Conservation (phyloP, 768 basidiomycete genomes). For the Filobasidium floriforme region DNA sequence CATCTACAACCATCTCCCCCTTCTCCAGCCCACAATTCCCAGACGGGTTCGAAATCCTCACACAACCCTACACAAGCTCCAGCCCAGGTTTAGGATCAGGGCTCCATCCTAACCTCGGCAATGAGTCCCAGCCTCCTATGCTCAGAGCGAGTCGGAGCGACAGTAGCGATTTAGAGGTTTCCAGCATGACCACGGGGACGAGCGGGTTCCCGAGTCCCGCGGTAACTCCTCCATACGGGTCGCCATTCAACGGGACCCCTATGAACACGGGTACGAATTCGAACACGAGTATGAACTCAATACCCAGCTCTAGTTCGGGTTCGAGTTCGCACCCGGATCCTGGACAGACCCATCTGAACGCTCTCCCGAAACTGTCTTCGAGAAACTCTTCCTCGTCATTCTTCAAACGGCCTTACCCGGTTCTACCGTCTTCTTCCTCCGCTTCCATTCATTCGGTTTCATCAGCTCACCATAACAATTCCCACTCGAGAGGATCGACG, state of each 20-base stretch:
- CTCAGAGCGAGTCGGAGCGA: background rate
- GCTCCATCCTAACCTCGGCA: too few relatives aligned
- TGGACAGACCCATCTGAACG: too few relatives aligned
- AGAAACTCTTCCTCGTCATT: background rate
- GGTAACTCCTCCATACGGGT: background rate
- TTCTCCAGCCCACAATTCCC: background rate
- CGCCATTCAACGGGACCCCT: too few relatives aligned
- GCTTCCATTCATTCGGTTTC: background rate
- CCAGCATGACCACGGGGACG: background rate
- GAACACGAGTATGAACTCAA: too few relatives aligned
- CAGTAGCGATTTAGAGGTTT: background rate
- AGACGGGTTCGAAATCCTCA: background rate
- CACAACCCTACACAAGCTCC: too few relatives aligned
- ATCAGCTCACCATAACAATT: background rate
- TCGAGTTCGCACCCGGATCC: too few relatives aligned
- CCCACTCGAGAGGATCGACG: too few relatives aligned
- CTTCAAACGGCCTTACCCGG: background rate
- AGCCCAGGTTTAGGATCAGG: too few relatives aligned
- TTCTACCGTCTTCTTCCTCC: background rate
- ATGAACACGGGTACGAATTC: too few relatives aligned
- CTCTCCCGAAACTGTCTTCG: too few relatives aligned
- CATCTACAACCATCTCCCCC: background rate
- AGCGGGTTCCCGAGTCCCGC: background rate
- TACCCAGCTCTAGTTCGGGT: too few relatives aligned
- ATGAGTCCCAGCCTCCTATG: too few relatives aligned